Evolutionary conservation across 805 yeast species (phyloP).

Genomic region (Starmerella gropengiesseri): DNA sequence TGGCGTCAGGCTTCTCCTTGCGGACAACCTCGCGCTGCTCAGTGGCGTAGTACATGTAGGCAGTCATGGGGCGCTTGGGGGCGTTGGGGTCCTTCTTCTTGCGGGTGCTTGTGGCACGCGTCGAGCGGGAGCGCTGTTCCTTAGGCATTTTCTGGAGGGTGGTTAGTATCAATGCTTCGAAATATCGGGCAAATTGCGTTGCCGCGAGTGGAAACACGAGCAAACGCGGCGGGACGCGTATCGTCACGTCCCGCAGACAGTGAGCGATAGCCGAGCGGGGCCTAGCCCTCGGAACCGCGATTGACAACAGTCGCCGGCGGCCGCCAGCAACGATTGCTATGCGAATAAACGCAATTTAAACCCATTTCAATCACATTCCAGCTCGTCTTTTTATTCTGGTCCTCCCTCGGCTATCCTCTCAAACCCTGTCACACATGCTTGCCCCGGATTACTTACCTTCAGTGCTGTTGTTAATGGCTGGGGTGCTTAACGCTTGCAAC

Average conservation of each 20-base stretch:
- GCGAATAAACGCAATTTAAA: not conserved
- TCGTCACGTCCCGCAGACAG: not conserved
- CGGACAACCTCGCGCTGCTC: slow-evolving; percentile 94
- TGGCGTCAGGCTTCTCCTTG: slow-evolving; percentile 91
- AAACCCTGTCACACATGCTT: not conserved
- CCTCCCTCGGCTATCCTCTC: not conserved
- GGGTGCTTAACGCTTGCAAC: slow-evolving; percentile 9
- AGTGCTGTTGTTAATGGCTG: slow-evolving; percentile 4
- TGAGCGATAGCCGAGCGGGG: not conserved
- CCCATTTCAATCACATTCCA: not conserved
- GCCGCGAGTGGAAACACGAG: not conserved
- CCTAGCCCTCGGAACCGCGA: slow-evolving; percentile 1
- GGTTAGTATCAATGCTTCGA: slow-evolving; percentile 14
- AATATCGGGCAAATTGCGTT: not conserved
- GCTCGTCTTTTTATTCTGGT: not conserved
- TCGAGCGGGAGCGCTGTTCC: slow-evolving; percentile 20
- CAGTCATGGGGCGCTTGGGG: slow-evolving; percentile 96
- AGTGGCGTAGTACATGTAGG: slow-evolving; percentile 98
- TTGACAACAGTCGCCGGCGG: not conserved
- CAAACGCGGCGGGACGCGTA: not conserved
- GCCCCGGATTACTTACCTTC: slow-evolving; percentile 8
- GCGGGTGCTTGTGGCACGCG: slow-evolving; percentile 21
- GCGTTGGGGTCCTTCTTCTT: slow-evolving; percentile 57
- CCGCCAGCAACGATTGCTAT: not conserved
- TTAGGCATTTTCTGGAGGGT: slow-evolving; percentile 21